phyloP scores from a whole-genome alignment of 148 eudicot genomes.

The Vaccinium macrocarpon region DNA sequence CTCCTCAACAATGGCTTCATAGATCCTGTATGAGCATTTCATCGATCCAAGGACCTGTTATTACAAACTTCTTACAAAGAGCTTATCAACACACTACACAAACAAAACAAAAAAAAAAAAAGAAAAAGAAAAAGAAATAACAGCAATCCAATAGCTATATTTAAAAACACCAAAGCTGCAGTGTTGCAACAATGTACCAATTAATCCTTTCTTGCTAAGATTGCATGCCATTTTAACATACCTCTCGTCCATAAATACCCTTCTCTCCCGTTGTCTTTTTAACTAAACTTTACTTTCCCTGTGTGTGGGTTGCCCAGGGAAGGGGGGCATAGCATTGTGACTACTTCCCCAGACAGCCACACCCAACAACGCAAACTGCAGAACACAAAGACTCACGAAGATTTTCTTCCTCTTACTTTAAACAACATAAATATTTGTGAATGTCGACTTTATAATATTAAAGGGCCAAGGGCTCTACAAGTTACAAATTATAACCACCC shows the following conservation, averaged over 20 bases:
- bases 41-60: slow-evolving; percentile 85
- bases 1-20: slow-evolving; percentile 63
- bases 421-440: background rate
- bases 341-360: background rate
- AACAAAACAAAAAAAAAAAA: background rate
- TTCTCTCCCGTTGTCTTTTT: too few species aligned
- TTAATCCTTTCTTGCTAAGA: background rate
- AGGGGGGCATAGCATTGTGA: background rate
- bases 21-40: slow-evolving; percentile 94
- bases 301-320: too few species aligned
- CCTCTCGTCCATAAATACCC: background rate
- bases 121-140: too few species aligned
- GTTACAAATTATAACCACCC: too few species aligned
- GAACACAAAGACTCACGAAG: background rate
- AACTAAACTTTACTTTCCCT: background rate
- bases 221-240: background rate
- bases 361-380: background rate
- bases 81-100: slow-evolving; percentile 24
- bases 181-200: background rate
- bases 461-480: background rate
- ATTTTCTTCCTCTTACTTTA: background rate
- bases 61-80: slow-evolving; percentile 64
- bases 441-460: slow-evolving; percentile 5
- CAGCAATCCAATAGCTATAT: slow-evolving; percentile 10
- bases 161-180: background rate